phyloP scores from a whole-genome alignment of 306 rosid genomes.

The Trifolium subterraneum region DNA sequence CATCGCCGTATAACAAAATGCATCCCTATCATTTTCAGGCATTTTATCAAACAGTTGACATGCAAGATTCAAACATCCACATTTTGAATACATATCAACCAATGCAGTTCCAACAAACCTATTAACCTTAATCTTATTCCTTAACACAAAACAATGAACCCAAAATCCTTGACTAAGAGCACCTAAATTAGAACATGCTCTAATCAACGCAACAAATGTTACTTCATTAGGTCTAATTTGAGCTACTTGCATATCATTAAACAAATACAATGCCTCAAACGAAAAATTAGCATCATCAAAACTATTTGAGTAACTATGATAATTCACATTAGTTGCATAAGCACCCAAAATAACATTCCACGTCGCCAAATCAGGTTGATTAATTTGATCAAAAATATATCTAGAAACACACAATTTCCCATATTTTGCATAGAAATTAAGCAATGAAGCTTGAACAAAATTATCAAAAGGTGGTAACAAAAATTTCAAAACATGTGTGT shows the following conservation, averaged over 20 bases:
- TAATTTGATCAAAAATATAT: constrained; percentile 46
- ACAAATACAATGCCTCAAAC: constrained; percentile 45
- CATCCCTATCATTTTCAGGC: constrained; percentile 43
- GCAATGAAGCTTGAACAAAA: constrained; percentile 50
- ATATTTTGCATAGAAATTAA: constrained; percentile 53
- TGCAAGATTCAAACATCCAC: constrained; percentile 51
- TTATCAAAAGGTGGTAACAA: constrained; percentile 51
- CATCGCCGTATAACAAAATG: constrained; percentile 50
- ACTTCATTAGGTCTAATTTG: constrained; percentile 51
- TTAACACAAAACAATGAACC: constrained; percentile 46
- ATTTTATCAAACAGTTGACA: constrained; percentile 51
- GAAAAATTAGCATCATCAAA: constrained; percentile 41
- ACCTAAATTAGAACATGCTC: constrained; percentile 53
- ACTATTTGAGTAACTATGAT: constrained; percentile 39
- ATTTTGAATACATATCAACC: constrained; percentile 53
- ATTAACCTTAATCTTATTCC: constrained; percentile 48
- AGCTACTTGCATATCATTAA: constrained; percentile 45
- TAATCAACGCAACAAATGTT: constrained; percentile 49
- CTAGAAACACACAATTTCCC: constrained; percentile 45
- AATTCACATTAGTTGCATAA: constrained; percentile 35
- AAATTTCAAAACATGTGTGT: constrained; percentile 56
- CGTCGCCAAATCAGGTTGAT: constrained; percentile 50
- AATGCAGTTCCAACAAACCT: constrained; percentile 55
- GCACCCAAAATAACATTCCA: constrained; percentile 55
- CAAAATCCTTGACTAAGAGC: constrained; percentile 57